Conservation (phyloP, 2,329 filamentous ascomycete genomes). For the Fusarium caatingaense region DNA sequence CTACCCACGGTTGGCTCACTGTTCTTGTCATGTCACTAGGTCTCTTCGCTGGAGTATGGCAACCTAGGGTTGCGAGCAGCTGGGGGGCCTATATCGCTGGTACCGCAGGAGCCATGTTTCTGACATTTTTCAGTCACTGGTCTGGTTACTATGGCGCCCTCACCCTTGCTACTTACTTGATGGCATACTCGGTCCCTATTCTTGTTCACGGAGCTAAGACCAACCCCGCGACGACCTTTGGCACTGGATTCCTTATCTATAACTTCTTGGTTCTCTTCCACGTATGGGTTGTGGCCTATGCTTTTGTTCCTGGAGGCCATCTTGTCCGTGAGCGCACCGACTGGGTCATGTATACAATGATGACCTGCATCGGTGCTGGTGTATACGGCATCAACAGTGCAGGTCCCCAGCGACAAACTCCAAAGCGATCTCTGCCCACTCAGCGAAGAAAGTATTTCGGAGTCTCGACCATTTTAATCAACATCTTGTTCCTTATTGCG, state of each 20-base stretch:
- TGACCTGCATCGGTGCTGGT: slow-evolving; percentile 85
- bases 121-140: slow-evolving; percentile 86
- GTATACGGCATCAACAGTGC: slow-evolving; percentile 76
- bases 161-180: slow-evolving; percentile 79
- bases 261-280: slow-evolving; percentile 97
- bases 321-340: slow-evolving; percentile 94
- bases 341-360: slow-evolving; percentile 90
- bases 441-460: slow-evolving; percentile 65
- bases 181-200: slow-evolving; percentile 80
- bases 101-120: slow-evolving; percentile 79
- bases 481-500: slow-evolving; percentile 81
- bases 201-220: slow-evolving; percentile 81
- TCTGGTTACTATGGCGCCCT: slow-evolving; percentile 88
- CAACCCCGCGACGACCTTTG: slow-evolving; percentile 83
- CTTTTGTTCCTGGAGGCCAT: slow-evolving; percentile 94
- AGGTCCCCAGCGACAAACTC: slow-evolving; percentile 56
- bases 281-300: slow-evolving; percentile 98
- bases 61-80: slow-evolving; percentile 75
- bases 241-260: slow-evolving; percentile 89
- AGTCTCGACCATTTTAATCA: slow-evolving; percentile 75
- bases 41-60: slow-evolving; percentile 78
- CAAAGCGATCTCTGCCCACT: slow-evolving; percentile 47
- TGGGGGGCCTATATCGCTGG: slow-evolving; percentile 85
- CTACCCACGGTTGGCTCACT: slow-evolving; percentile 89
- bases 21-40: slow-evolving; percentile 88